Percentiles rank a stretch among this genome's conserved stretches.
Evolutionary conservation across 139 green algal species (phyloP).

Genomic region (Micromonas pusilla): DNA sequence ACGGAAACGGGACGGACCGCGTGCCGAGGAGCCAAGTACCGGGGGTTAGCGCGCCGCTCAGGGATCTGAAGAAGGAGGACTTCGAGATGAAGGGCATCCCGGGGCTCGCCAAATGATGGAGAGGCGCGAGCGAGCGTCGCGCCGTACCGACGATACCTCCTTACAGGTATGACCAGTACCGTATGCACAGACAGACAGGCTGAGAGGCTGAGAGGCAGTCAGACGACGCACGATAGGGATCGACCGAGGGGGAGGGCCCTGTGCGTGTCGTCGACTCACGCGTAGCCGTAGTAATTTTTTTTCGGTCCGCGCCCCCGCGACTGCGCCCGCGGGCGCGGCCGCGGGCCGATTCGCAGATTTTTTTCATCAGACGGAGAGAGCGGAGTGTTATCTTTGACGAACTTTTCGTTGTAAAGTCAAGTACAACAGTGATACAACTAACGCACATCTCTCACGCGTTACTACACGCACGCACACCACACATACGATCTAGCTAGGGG

Average conservation of each 20-base stretch:
- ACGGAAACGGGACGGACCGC: slow-evolving; percentile 20
- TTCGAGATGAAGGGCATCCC: slow-evolving; percentile 42
- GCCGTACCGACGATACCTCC: neutral
- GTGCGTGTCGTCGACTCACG: no score
- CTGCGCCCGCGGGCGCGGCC: no score
- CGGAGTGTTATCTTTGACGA: neutral
- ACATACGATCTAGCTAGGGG: no score
- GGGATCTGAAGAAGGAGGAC: slow-evolving; percentile 27
- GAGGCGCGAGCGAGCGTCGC: neutral
- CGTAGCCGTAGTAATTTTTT: no score
- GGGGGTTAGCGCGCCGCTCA: slow-evolving; percentile 27
- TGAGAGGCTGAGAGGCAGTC: no score
- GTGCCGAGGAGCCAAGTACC: slow-evolving; percentile 34
- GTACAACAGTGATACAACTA: no score
- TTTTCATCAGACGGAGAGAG: neutral
- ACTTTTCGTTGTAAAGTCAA: neutral
- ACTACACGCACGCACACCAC: no score
- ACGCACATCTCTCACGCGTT: no score
- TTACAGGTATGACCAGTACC: neutral
- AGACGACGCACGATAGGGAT: no score
- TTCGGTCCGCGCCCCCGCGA: no score
- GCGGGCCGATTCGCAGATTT: neutral
- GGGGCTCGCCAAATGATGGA: slow-evolving; percentile 32
- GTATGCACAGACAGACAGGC: neutral
- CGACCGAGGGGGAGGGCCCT: no score